A percentile compares a stretch with the other conserved stretches of the same genome.
Evolutionary conservation across 2,329 filamentous ascomycete species (phyloP).

Genomic region (Clathrospora elynae): DNA sequence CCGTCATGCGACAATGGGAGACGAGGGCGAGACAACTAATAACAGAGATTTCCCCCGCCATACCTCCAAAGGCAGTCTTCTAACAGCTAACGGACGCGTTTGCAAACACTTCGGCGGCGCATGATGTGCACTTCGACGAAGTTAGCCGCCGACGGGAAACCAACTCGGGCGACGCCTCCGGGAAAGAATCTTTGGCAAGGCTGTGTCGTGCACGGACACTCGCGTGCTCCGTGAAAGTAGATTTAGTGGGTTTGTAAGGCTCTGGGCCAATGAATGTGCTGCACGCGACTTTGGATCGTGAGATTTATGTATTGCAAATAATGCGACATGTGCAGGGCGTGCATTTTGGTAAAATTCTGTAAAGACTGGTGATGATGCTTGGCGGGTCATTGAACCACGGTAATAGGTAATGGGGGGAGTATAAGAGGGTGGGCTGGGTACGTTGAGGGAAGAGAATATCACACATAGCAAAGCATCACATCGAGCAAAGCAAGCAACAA

Average conservation of each 20-base stretch:
- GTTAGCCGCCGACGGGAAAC: constrained; percentile 23
- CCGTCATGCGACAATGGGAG: constrained; percentile 10
- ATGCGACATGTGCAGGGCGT: constrained; percentile 19
- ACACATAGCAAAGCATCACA: too few species aligned
- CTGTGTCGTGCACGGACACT: constrained; percentile 8
- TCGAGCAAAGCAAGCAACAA: constrained; percentile 17
- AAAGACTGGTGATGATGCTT: constrained; percentile 18
- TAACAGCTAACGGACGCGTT: constrained; percentile 19
- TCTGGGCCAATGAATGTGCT: constrained; percentile 13
- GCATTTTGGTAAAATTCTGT: constrained; percentile 8
- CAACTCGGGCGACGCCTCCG: constrained; percentile 8
- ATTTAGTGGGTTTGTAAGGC: constrained; percentile 21
- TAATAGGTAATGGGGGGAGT: constrained; percentile 17
- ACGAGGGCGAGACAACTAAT: constrained; percentile 16
- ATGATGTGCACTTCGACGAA: constrained; percentile 7
- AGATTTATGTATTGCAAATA: constrained; percentile 4
- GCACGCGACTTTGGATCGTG: constrained; percentile 1
- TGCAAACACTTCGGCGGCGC: constrained; percentile 3
- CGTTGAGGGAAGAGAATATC: constrained; percentile 10
- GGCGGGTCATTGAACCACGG: too few species aligned
- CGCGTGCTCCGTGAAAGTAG: constrained; percentile 9
- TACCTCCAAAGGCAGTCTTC: constrained; percentile 23
- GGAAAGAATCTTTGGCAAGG: constrained; percentile 8
- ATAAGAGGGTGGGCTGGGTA: constrained; percentile 17
- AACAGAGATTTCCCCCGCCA: constrained; percentile 26